phyloP scores from a whole-genome alignment of 495 filamentous ascomycete species.

The Aspergillus diversus region DNA sequence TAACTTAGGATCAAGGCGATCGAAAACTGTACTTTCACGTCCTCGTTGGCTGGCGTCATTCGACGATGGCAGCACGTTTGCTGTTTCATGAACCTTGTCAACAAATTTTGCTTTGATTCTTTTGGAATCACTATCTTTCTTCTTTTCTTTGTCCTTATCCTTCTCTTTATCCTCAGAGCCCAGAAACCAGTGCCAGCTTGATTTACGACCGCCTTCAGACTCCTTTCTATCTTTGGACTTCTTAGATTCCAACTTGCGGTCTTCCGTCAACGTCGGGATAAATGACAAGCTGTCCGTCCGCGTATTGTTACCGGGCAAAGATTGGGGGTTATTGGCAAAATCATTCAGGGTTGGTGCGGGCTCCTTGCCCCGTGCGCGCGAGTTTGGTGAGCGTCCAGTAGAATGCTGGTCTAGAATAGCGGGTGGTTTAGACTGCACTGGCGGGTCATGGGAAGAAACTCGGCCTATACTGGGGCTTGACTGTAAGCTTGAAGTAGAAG shows the following conservation, averaged over 20 bases:
- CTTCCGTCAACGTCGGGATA: constrained; percentile 76
- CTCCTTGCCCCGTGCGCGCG: constrained; percentile 36
- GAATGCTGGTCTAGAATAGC: constrained; percentile 26
- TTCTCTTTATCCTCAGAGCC: constrained; percentile 73
- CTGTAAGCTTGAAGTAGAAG: constrained; percentile 32
- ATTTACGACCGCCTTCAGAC: constrained; percentile 66
- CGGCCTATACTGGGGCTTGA: constrained; percentile 47
- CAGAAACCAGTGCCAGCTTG: constrained; percentile 82
- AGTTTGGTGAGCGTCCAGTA: constrained; percentile 32
- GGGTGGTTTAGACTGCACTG: constrained; percentile 28
- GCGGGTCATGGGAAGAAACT: constrained; percentile 58
- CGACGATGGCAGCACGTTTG: constrained; percentile 79
- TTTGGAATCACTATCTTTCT: constrained; percentile 62
- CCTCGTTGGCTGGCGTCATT: constrained; percentile 68
- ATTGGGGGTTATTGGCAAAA: constrained; percentile 43
- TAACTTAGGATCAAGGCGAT: constrained; percentile 74
- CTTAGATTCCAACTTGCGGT: constrained; percentile 67
- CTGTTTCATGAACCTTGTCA: constrained; percentile 66
- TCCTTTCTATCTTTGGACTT: constrained; percentile 67
- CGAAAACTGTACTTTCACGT: constrained; percentile 81
- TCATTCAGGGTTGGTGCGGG: constrained; percentile 37
- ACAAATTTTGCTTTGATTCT: constrained; percentile 61
- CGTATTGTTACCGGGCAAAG: constrained; percentile 70
- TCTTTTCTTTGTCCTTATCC: constrained; percentile 68
- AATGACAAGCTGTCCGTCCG: constrained; percentile 81